These are phyloP conservation scores for Phytopythium cucurbitacearum DNA, from an alignment of 352 stramenopile genomes.

Conservation along the genomic window DNA sequence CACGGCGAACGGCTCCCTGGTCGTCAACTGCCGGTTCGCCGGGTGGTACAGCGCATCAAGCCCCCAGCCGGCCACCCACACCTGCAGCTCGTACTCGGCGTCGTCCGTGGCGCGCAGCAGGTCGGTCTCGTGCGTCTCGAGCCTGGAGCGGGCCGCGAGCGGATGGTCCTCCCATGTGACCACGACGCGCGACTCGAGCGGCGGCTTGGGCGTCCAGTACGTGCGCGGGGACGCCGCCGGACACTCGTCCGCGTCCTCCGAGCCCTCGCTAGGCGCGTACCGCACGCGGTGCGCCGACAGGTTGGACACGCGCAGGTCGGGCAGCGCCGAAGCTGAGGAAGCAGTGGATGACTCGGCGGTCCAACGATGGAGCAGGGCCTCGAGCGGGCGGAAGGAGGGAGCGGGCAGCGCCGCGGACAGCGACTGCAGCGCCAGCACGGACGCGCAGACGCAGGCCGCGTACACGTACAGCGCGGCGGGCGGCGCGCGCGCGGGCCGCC, in stretches of 20 bases:
- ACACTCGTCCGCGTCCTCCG: conserved; percentile 8
- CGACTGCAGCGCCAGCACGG: conserved; percentile 18
- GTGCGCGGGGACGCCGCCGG: conserved; percentile 8
- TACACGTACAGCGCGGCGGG: conserved; percentile 14
- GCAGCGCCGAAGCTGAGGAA: conserved; percentile 2
- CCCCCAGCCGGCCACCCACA: conserved; percentile 63
- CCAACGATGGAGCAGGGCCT: conserved; percentile 13
- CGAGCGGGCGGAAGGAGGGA: conserved; percentile 12
- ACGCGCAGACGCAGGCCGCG: conserved; percentile 22
- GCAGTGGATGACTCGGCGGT: no score
- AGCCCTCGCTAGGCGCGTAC: conserved; percentile 25
- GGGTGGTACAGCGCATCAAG: conserved; percentile 59
- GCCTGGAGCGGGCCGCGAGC: conserved; percentile 14
- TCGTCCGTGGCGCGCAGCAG: conserved; percentile 12
- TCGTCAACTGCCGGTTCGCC: conserved; percentile 42
- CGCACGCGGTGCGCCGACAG: conserved; percentile 58
- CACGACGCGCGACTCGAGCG: conserved; percentile 38
- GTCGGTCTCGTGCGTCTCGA: conserved; percentile 12
- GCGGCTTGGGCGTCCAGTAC: conserved; percentile 7
- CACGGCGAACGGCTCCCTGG: conserved; percentile 52
- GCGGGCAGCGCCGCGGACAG: conserved; percentile 14
- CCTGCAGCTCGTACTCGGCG: conserved; percentile 57
- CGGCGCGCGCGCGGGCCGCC: conserved; percentile 1
- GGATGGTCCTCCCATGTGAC: conserved; percentile 68
- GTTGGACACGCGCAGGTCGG: conserved; percentile 46